phyloP scores from a whole-genome alignment of 2,329 filamentous ascomycete genomes.

The Grosmannia serpens region DNA sequence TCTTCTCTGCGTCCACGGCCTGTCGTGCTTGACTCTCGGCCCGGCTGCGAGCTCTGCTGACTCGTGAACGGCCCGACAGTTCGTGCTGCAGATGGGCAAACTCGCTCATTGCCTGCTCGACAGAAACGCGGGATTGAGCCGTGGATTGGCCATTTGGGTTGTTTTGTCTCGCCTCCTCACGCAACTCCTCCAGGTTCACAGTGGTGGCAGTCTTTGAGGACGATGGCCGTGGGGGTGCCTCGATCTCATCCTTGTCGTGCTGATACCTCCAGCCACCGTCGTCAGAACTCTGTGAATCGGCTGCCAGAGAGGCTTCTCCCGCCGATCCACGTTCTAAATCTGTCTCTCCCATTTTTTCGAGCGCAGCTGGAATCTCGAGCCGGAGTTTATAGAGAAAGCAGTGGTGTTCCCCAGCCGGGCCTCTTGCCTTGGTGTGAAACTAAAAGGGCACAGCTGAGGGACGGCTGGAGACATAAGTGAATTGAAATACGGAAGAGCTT shows the following conservation, averaged over 20 bases:
- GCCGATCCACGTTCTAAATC: conserved; percentile 12
- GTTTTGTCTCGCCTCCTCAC: conserved; percentile 28
- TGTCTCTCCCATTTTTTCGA: conserved; percentile 10
- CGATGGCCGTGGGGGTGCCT: conserved; percentile 9
- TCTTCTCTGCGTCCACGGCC: conserved; percentile 47
- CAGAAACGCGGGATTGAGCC: conserved; percentile 42
- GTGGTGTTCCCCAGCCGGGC: background rate
- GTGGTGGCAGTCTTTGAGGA: conserved; percentile 14
- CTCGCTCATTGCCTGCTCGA: conserved; percentile 56
- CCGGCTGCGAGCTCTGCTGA: conserved; percentile 29
- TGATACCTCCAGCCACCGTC: conserved; percentile 4
- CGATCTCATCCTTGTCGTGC: conserved; percentile 11
- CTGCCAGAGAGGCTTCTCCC: background rate
- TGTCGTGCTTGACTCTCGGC: conserved; percentile 26
- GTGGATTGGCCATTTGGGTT: conserved; percentile 37
- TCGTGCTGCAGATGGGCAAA: conserved; percentile 57
- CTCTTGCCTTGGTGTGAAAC: background rate
- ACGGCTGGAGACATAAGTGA: background rate
- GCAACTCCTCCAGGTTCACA: conserved; percentile 24
- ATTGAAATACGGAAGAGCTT: no score
- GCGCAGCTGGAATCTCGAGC: background rate
- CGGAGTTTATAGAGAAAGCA: background rate
- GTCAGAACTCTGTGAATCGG: no score
- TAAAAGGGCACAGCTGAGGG: background rate
- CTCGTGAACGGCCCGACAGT: conserved; percentile 44